These are phyloP conservation scores for Bryoerythrophyllum caledonicum DNA, from an alignment of 225 moss, liverwort and hornwort genomes.

Conservation along the genomic window DNA sequence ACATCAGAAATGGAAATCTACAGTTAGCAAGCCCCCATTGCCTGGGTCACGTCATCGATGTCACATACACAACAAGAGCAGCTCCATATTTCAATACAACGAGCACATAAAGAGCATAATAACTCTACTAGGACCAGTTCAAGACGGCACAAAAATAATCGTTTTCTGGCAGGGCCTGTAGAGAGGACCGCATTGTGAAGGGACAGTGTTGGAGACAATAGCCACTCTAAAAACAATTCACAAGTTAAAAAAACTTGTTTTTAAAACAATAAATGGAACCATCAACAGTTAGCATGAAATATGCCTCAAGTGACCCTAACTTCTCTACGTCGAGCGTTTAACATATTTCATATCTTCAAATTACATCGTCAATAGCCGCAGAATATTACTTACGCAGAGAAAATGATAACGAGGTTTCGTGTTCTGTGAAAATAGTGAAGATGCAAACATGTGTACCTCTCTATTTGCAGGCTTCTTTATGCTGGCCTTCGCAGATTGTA, in stretches of 20 bases:
- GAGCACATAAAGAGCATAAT: background rate
- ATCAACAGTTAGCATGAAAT: background rate
- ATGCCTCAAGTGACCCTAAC: background rate
- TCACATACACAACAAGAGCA: constrained; percentile 5
- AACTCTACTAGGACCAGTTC: constrained; percentile 2
- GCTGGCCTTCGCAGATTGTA: constrained; percentile 62
- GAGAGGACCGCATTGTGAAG: background rate
- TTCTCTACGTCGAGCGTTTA: background rate
- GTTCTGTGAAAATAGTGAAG: constrained; percentile 6
- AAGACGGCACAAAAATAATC: constrained; percentile 21
- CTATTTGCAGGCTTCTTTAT: constrained; percentile 56
- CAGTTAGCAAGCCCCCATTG: constrained; percentile 19
- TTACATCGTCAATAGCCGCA: constrained; percentile 10
- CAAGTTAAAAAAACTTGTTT: background rate
- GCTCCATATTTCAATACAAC: constrained; percentile 10
- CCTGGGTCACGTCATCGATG: constrained; percentile 6
- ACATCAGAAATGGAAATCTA: constrained; percentile 10
- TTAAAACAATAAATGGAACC: background rate
- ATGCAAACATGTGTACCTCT: constrained; percentile 53
- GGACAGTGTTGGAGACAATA: constrained; percentile 6
- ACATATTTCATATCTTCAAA: constrained; percentile 9
- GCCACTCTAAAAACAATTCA: constrained; percentile 2
- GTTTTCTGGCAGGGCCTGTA: constrained; percentile 3
- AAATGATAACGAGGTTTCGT: constrained; percentile 8
- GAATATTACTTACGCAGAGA: background rate